Conservation (phyloP, 208 protist genomes). For the Trypanosoma boissoni region DNA sequence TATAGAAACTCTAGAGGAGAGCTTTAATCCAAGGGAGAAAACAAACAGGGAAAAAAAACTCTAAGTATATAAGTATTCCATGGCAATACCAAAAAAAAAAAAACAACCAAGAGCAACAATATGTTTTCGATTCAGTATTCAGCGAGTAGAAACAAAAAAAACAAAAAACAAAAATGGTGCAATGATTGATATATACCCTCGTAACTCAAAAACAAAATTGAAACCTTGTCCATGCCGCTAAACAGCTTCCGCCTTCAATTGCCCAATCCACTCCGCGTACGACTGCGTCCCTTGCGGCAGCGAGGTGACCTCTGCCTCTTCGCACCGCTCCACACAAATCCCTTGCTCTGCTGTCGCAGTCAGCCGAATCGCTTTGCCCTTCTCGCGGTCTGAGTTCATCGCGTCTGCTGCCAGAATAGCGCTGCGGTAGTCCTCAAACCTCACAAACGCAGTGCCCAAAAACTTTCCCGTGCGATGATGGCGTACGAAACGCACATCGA, state of each 20-base stretch:
- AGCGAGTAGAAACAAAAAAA: not conserved
- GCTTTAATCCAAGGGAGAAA: not conserved
- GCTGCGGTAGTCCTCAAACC: constrained; percentile 71
- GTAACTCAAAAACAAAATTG: constrained; percentile 3
- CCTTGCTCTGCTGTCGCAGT: constrained; percentile 32
- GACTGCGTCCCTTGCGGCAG: constrained; percentile 25
- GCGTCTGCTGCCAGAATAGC: constrained; percentile 67
- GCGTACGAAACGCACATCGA: constrained; percentile 74
- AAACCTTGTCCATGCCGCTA: not conserved
- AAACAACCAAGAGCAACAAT: not conserved
- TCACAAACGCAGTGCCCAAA: constrained; percentile 77
- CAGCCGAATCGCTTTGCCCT: constrained; percentile 47
- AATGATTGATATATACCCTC: not conserved
- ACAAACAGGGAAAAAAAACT: not conserved
- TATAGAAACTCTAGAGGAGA: not conserved
- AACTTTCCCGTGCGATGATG: constrained; percentile 66
- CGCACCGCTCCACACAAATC: constrained; percentile 78
- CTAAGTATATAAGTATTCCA: not conserved
- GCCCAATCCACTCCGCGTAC: constrained; percentile 50
- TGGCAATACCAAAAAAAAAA: not conserved
- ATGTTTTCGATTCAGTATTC: not conserved
- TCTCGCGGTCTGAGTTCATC: constrained; percentile 76
- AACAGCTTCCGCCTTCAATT: constrained; percentile 2
- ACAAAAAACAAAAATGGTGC: not conserved
- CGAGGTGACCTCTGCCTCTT: constrained; percentile 51